Evolutionary conservation across 2,329 filamentous ascomycete genomes (phyloP).

Genomic region (Coniochaeta pulveracea): DNA sequence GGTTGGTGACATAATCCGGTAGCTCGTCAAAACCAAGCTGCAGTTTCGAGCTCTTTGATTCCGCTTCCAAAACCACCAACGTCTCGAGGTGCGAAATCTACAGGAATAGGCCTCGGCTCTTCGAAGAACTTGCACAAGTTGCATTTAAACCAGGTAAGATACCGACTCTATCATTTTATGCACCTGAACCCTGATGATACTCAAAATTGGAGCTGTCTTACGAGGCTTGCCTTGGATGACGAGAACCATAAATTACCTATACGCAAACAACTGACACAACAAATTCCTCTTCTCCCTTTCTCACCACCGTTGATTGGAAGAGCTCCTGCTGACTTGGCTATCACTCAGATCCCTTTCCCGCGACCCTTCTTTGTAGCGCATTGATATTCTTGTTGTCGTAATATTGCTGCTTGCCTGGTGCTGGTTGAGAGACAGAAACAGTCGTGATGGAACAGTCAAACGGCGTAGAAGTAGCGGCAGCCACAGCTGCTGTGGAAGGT

Average conservation of each 20-base stretch:
- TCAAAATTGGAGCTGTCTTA: conserved; percentile 5
- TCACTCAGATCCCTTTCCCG: background rate
- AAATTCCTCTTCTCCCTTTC: too few relatives aligned
- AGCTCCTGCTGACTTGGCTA: background rate
- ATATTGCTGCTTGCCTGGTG: conserved; percentile 1
- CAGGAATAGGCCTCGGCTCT: too few relatives aligned
- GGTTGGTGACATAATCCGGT: too few relatives aligned
- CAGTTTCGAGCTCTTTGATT: too few relatives aligned
- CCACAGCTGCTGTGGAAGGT: background rate
- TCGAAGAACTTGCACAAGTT: too few relatives aligned
- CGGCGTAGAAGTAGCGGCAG: conserved; percentile 10
- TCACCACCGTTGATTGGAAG: background rate
- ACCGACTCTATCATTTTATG: too few relatives aligned
- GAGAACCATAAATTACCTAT: conserved; percentile 5
- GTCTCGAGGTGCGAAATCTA: too few relatives aligned
- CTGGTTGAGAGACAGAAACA: conserved; percentile 1
- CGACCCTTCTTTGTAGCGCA: conserved; percentile 2
- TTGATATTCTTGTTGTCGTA: too few relatives aligned
- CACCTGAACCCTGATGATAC: too few relatives aligned
- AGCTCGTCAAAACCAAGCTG: too few relatives aligned
- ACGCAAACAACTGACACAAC: conserved; percentile 2
- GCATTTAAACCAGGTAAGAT: too few relatives aligned
- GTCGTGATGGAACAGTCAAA: conserved; percentile 26
- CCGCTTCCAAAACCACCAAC: too few relatives aligned
- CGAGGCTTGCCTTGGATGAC: conserved; percentile 2